phyloP scores from a whole-genome alignment of 768 basidiomycete genomes.

The Hygrophoropsis aurantiaca region DNA sequence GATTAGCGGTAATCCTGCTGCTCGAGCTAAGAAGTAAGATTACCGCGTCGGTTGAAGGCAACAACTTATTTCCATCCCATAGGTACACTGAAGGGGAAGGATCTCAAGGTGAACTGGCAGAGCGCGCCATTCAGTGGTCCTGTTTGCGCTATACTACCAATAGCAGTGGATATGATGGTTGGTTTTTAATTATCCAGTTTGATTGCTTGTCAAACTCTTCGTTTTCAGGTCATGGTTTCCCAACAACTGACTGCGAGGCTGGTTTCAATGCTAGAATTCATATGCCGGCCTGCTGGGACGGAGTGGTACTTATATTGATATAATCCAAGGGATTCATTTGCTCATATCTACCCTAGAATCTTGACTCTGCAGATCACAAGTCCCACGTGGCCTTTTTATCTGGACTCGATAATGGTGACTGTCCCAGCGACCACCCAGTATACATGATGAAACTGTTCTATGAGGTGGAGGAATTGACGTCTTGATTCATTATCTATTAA shows the following conservation, averaged over 20 bases:
- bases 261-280: slow-evolving; percentile 40
- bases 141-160: slow-evolving; percentile 39
- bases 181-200: slow-evolving; percentile 5
- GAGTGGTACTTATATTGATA: slow-evolving; percentile 25
- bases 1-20: slow-evolving; percentile 40
- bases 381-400: slow-evolving; percentile 32
- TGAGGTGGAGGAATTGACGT: slow-evolving; percentile 21
- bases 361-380: slow-evolving; percentile 39
- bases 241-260: slow-evolving; percentile 42
- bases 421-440: slow-evolving; percentile 37
- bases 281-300: slow-evolving; percentile 39
- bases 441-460: slow-evolving; percentile 41
- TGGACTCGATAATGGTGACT: slow-evolving; percentile 36
- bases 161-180: slow-evolving; percentile 27
- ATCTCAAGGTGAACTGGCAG: slow-evolving; percentile 39
- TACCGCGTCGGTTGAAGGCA: neutral
- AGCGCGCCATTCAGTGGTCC: slow-evolving; percentile 39
- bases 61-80: neutral
- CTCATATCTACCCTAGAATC: slow-evolving; percentile 24
- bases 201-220: slow-evolving; percentile 1
- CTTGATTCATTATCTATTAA: neutral
- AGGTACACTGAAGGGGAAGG: slow-evolving; percentile 32
- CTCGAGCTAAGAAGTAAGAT: slow-evolving; percentile 35
- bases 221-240: slow-evolving; percentile 35
- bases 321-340: neutral